A percentile compares a stretch with the other conserved stretches of the same genome.
Conservation (phyloP, 768 basidiomycete species). For the Leccinum broughii region DNA sequence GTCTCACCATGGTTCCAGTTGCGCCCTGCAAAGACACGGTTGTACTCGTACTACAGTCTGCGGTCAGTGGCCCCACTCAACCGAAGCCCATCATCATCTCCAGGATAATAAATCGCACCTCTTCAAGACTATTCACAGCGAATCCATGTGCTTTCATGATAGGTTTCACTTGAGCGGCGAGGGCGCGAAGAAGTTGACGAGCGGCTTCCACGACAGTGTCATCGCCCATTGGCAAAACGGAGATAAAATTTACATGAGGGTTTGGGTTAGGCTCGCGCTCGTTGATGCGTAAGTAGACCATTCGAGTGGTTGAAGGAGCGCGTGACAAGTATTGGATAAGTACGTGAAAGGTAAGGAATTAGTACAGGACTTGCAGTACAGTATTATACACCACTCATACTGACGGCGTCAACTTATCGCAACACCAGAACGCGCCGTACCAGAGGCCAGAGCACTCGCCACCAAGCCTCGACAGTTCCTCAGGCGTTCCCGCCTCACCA, state of each 20-base stretch:
- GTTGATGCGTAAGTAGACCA: conserved; percentile 78
- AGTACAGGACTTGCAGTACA: not conserved
- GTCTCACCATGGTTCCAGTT: conserved; percentile 87
- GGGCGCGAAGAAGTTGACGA: conserved; percentile 68
- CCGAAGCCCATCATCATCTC: not conserved
- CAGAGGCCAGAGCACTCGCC: conserved; percentile 46
- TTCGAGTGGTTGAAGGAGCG: conserved; percentile 1
- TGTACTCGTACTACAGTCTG: conserved; percentile 66
- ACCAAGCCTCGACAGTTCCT: conserved; percentile 59
- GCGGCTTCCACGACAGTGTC: conserved; percentile 58
- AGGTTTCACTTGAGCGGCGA: conserved; percentile 82
- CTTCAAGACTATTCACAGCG: conserved; percentile 75
- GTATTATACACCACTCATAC: not conserved
- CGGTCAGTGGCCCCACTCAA: not conserved
- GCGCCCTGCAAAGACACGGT: conserved; percentile 74
- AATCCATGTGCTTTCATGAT: conserved; percentile 83
- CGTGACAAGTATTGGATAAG: not conserved
- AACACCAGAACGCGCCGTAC: conserved; percentile 25
- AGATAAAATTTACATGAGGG: conserved; percentile 74
- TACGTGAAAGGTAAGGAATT: not conserved
- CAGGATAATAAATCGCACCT: conserved; percentile 46
- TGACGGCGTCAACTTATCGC: conserved; percentile 18
- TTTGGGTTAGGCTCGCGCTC: conserved; percentile 73
- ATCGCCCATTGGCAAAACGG: conserved; percentile 48
- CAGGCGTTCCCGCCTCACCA: conserved; percentile 66